These are phyloP conservation scores for Chlorella sp. DNA, from an alignment of 139 green algal species.

Conservation along the genomic window DNA sequence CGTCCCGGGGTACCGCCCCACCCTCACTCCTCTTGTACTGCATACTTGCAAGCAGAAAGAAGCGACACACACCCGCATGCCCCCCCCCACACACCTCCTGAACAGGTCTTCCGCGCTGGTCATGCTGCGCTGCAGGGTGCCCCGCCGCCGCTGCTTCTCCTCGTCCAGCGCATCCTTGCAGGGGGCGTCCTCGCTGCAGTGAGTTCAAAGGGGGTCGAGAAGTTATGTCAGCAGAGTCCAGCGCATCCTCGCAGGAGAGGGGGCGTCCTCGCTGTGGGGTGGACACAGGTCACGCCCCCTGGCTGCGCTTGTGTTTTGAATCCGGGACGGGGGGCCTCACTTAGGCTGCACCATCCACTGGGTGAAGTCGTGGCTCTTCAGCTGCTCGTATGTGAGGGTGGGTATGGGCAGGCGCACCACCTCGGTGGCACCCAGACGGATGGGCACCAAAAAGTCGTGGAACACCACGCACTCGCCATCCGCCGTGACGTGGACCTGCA, in stretches of 20 bases:
- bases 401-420: slow-evolving; percentile 46
- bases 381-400: slow-evolving; percentile 43
- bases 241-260: background rate
- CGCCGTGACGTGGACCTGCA: slow-evolving; percentile 35
- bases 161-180: slow-evolving; percentile 37
- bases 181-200: slow-evolving; percentile 23
- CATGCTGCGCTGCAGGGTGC: slow-evolving; percentile 51
- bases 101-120: slow-evolving; percentile 55
- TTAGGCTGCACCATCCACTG: slow-evolving; percentile 28
- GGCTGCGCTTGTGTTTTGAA: too few species aligned
- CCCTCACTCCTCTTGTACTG: background rate
- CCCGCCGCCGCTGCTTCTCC: slow-evolving; percentile 21
- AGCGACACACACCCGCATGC: background rate
- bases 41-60: background rate
- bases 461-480: slow-evolving; percentile 61
- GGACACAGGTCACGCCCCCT: too few species aligned
- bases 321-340: too few species aligned
- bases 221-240: background rate
- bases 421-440: slow-evolving; percentile 35
- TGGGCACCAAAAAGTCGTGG: slow-evolving; percentile 59
- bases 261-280: background rate
- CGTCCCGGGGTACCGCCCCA: background rate
- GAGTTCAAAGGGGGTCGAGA: background rate
- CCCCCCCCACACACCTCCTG: background rate
- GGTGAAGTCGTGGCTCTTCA: slow-evolving; percentile 44